A percentile compares a stretch with the other conserved stretches of the same genome.
These are phyloP conservation scores for Mycena filopes DNA, from an alignment of 768 basidiomycete species.

Conservation along the genomic window DNA sequence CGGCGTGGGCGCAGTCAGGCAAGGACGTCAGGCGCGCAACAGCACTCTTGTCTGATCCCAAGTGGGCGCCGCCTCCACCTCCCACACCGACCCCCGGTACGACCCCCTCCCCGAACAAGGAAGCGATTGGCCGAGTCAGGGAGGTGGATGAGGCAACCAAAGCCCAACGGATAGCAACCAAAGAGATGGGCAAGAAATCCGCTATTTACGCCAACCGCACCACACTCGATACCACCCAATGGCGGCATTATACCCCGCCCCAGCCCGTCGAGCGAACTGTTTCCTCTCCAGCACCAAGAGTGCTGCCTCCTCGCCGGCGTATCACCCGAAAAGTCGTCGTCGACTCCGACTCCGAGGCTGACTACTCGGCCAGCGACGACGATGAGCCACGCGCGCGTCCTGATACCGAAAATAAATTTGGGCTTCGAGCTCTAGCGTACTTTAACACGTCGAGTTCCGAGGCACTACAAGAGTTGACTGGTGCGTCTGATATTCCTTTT, in stretches of 20 bases:
- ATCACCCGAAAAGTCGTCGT: slow-evolving; percentile 70
- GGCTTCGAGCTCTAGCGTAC: slow-evolving; percentile 69
- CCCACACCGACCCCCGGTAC: slow-evolving; percentile 20
- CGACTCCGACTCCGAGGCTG: slow-evolving; percentile 73
- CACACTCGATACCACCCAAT: slow-evolving; percentile 57
- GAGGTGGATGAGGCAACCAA: slow-evolving; percentile 81
- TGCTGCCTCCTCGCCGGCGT: slow-evolving; percentile 58
- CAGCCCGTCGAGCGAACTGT: slow-evolving; percentile 7
- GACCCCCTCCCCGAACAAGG: slow-evolving; percentile 30
- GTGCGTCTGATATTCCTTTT: slow-evolving; percentile 49
- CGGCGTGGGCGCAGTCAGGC: slow-evolving; percentile 75
- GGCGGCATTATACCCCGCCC: slow-evolving; percentile 48
- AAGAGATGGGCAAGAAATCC: slow-evolving; percentile 85
- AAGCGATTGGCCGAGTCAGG: slow-evolving; percentile 69
- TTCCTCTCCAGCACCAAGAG: slow-evolving; percentile 37
- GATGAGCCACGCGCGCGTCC: slow-evolving; percentile 47
- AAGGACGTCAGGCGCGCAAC: slow-evolving; percentile 72
- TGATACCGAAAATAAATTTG: slow-evolving; percentile 48
- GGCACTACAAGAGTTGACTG: slow-evolving; percentile 79
- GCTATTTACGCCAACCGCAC: slow-evolving; percentile 80
- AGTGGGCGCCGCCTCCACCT: slow-evolving; percentile 57
- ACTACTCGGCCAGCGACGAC: slow-evolving; percentile 60
- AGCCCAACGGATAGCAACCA: slow-evolving; percentile 70
- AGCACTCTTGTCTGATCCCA: slow-evolving; percentile 63
- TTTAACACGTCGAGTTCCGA: slow-evolving; percentile 73